Percentiles rank a stretch among this genome's conserved stretches.
Conservation (phyloP, 116 monocot genomes). For the Papilionanthe hybrid region DNA sequence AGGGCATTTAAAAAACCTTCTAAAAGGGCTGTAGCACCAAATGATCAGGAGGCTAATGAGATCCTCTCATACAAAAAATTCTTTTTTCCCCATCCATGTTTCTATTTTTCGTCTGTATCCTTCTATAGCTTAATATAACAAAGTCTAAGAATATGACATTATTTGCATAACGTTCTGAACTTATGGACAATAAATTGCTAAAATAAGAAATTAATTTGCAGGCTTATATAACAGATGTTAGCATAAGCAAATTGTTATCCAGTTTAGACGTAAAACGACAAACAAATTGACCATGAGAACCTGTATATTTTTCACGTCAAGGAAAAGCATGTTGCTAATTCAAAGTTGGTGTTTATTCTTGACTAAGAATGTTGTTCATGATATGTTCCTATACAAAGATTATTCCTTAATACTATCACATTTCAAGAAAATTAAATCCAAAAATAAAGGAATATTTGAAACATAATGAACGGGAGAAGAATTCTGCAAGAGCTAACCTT, state of each 20-base stretch:
- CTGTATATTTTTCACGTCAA: neutral
- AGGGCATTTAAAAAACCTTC: too few species aligned
- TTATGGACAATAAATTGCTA: neutral
- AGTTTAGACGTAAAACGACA: neutral
- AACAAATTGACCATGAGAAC: neutral
- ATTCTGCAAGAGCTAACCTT: conserved; percentile 46
- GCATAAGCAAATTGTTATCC: neutral
- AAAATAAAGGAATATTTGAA: neutral
- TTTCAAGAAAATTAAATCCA: neutral
- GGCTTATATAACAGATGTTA: neutral
- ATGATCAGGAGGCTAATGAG: neutral
- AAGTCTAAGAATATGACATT: neutral
- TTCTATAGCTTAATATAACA: neutral
- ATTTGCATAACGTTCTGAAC: neutral
- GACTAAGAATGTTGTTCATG: neutral
- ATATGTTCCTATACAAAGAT: neutral
- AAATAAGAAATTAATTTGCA: neutral
- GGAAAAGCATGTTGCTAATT: neutral
- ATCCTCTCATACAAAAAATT: neutral
- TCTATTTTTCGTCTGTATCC: neutral
- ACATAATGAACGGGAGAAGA: neutral
- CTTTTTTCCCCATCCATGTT: neutral
- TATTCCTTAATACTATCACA: neutral
- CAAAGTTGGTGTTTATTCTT: neutral
- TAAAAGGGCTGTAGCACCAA: neutral